Conservation (phyloP, 2,329 filamentous ascomycete genomes). For the Cordyceps farinosa region DNA sequence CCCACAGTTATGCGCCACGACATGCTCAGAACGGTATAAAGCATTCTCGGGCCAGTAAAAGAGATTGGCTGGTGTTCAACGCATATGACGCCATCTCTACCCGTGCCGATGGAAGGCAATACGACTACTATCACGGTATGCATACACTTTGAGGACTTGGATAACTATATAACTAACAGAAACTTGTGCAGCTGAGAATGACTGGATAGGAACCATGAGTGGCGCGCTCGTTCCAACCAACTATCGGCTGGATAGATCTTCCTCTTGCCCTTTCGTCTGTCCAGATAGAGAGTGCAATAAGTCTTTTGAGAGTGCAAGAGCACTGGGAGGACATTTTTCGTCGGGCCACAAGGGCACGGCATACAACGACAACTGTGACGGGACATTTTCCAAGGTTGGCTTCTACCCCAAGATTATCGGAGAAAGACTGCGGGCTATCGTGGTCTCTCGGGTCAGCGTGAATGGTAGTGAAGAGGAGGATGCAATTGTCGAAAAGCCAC, state of each 20-base stretch:
- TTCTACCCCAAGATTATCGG: conserved; percentile 10
- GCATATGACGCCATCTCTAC: background rate
- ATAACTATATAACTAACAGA: background rate
- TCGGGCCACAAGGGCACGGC: conserved; percentile 20
- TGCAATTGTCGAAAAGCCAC: too few species aligned
- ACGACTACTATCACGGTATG: background rate
- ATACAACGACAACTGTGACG: conserved; percentile 34
- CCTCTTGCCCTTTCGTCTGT: conserved; percentile 26
- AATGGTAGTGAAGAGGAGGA: background rate
- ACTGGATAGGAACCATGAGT: background rate
- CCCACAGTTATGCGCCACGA: background rate
- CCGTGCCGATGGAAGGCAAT: background rate
- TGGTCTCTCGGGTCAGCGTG: conserved; percentile 26
- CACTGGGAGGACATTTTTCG: conserved; percentile 20
- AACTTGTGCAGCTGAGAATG: background rate
- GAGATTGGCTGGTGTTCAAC: background rate
- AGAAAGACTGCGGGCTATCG: conserved; percentile 18
- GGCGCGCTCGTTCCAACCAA: conserved; percentile 33
- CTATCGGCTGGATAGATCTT: background rate
- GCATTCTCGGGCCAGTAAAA: too few species aligned
- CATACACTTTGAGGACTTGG: background rate
- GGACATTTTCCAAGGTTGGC: conserved; percentile 28
- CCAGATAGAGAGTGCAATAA: conserved; percentile 28
- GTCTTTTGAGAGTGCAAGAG: conserved; percentile 17
- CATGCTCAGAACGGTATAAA: background rate